A percentile compares a stretch with the other conserved stretches of the same genome.
These are phyloP conservation scores for Rubia yunnanensis DNA, from an alignment of 257 asterid species.

Conservation along the genomic window DNA sequence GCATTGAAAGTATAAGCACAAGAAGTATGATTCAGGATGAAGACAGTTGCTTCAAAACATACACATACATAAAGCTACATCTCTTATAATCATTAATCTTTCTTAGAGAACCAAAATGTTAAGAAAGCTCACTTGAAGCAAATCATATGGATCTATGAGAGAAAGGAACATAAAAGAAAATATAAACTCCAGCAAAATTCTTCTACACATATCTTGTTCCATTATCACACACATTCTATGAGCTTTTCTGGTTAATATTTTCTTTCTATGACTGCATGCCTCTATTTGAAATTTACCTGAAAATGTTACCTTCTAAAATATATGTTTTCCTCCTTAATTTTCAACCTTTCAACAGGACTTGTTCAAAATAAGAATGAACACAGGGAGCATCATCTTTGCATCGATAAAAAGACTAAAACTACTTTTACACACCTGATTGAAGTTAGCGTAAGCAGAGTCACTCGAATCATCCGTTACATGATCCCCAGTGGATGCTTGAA, in stretches of 20 bases:
- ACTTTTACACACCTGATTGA: constrained; percentile 51
- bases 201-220: neutral
- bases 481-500: constrained; percentile 58
- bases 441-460: constrained; percentile 53
- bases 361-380: neutral
- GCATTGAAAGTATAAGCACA: neutral
- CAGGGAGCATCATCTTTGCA: neutral
- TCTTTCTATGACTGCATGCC: neutral
- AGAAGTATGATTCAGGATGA: neutral
- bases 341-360: neutral
- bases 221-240: neutral
- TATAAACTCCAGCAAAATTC: neutral
- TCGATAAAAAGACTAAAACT: neutral
- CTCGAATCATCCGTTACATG: constrained; percentile 46
- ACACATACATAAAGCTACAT: neutral
- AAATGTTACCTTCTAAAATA: neutral
- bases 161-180: neutral
- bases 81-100: neutral
- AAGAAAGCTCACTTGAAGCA: neutral
- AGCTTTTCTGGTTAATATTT: neutral
- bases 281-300: neutral
- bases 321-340: neutral
- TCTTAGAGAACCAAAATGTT: neutral
- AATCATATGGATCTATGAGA: neutral
- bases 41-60: neutral